A percentile compares a stretch with the other conserved stretches of the same genome.
These are phyloP conservation scores for Hypoxylon sp. DNA, from an alignment of 2,329 filamentous ascomycete genomes.

Conservation along the genomic window DNA sequence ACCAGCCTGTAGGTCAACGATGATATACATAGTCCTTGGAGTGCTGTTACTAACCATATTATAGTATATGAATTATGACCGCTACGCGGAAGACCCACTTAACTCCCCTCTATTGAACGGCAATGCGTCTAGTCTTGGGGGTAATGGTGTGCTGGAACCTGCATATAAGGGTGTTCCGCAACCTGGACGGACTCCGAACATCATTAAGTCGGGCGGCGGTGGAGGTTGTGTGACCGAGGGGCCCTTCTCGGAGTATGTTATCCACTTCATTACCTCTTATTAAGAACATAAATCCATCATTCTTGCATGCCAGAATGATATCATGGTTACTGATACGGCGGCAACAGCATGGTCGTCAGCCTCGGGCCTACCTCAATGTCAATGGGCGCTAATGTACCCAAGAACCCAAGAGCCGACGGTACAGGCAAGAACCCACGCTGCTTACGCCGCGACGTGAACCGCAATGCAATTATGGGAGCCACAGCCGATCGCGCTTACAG, in stretches of 20 bases:
- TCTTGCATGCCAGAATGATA: not conserved
- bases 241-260: conserved; percentile 61
- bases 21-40: not conserved
- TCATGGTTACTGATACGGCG: conserved; percentile 35
- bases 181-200: conserved; percentile 56
- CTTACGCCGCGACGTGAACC: conserved; percentile 60
- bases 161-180: conserved; percentile 51
- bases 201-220: conserved; percentile 63
- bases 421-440: conserved; percentile 60
- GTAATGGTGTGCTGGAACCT: conserved; percentile 59
- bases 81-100: conserved; percentile 62
- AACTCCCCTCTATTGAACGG: conserved; percentile 70
- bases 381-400: conserved; percentile 51
- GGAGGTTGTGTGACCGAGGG: conserved; percentile 69
- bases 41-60: conserved; percentile 19
- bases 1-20: conserved; percentile 50
- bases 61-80: conserved; percentile 68
- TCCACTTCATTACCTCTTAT: not conserved
- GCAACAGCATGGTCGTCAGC: conserved; percentile 58
- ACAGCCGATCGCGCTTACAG: conserved; percentile 55
- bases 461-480: conserved; percentile 55
- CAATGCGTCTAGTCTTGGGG: conserved; percentile 64
- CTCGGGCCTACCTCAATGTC: conserved; percentile 57
- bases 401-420: conserved; percentile 55
- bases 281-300: not conserved